These are phyloP conservation scores for Trichoderma sp. DNA, from an alignment of 2,329 filamentous ascomycete genomes.

Conservation along the genomic window DNA sequence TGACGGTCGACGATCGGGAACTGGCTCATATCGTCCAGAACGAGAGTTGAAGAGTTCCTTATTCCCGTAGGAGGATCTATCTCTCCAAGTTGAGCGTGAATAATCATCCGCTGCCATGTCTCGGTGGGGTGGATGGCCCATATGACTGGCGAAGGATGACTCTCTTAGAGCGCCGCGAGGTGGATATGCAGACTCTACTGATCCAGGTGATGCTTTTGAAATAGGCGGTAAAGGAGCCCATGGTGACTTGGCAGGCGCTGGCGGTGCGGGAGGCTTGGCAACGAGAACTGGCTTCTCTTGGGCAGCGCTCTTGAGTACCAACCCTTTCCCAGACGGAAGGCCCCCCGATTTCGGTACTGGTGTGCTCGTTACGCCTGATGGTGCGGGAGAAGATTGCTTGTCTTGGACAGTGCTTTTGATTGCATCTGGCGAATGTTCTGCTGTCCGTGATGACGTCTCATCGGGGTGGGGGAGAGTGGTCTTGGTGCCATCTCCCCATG, in stretches of 20 bases:
- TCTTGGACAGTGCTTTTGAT: constrained; percentile 32
- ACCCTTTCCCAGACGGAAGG: constrained; percentile 54
- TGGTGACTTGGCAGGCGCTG: constrained; percentile 78
- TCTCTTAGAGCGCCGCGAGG: constrained; percentile 55
- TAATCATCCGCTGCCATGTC: constrained; percentile 96
- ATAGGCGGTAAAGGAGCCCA: constrained; percentile 87
- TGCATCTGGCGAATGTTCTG: constrained; percentile 28
- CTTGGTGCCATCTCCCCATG: constrained; percentile 86
- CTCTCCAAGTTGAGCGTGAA: constrained; percentile 76
- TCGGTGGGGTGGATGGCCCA: constrained; percentile 52
- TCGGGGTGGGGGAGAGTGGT: constrained; percentile 66
- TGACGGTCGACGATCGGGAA: constrained; percentile 69
- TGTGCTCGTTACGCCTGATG: constrained; percentile 35
- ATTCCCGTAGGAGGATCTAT: constrained; percentile 59
- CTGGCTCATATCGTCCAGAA: constrained; percentile 88
- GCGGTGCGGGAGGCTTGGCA: constrained; percentile 64
- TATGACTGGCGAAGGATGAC: constrained; percentile 49
- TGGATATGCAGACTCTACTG: constrained; percentile 51
- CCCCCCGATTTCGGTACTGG: constrained; percentile 44
- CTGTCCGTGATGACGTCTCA: constrained; percentile 37
- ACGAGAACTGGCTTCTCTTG: constrained; percentile 70
- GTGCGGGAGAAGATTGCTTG: constrained; percentile 45
- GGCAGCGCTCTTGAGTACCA: constrained; percentile 62
- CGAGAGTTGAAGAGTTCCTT: constrained; percentile 93
- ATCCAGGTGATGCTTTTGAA: constrained; percentile 70